phyloP scores from a whole-genome alignment of 441 rosid genomes.

The Gossypium schwendimanii region DNA sequence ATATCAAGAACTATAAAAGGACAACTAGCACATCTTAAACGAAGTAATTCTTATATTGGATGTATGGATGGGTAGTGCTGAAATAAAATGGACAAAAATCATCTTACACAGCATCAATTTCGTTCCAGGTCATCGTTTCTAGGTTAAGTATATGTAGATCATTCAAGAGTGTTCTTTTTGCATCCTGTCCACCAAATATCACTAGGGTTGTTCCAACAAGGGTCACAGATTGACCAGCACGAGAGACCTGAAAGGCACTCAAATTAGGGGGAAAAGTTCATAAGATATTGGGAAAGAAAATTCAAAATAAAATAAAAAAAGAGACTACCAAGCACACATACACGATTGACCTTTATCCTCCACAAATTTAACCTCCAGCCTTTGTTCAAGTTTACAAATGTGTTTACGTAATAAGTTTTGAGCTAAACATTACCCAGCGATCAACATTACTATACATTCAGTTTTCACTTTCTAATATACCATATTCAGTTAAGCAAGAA shows the following conservation, averaged over 20 bases:
- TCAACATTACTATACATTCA: neutral
- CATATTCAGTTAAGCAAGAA: neutral
- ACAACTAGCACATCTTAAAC: neutral
- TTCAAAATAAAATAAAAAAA: neutral
- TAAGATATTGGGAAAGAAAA: neutral
- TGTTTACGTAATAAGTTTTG: neutral
- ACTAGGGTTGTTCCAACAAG: constrained; percentile 78
- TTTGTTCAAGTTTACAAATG: neutral
- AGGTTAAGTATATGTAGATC: constrained; percentile 95
- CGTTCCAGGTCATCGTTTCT: constrained; percentile 98
- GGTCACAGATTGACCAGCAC: constrained; percentile 94
- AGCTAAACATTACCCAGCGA: neutral
- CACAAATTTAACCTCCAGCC: constrained; percentile 8
- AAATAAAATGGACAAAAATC: constrained; percentile 6
- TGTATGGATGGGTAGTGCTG: neutral
- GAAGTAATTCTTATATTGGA: neutral
- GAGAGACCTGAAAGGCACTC: constrained; percentile 66
- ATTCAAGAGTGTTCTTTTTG: constrained; percentile 76
- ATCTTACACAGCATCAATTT: constrained; percentile 88
- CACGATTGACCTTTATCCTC: neutral
- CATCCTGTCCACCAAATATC: constrained; percentile 97
- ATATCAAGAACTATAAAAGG: neutral
- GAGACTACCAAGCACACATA: neutral
- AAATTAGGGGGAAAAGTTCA: neutral
- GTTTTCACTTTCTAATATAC: constrained; percentile 5